Base-by-base conservation (phyloP, 1,284 basidiomycete genomes). In the Melampsora americana region DNA sequence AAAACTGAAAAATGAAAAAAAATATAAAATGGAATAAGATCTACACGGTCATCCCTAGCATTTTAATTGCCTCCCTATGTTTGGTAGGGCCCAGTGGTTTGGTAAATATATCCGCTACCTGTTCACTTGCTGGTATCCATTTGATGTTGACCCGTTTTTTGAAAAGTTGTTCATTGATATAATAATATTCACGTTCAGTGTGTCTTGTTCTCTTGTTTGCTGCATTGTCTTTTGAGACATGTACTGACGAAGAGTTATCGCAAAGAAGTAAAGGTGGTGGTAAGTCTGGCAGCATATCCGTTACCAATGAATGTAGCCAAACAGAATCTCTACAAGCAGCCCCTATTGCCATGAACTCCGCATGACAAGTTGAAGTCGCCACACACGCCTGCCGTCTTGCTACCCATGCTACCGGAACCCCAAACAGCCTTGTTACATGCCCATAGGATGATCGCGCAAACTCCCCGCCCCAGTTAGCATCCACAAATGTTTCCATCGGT, bases 101-200 rank as follows among this genome's bases (percentile, higher is more conserved):
- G 11, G 23, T 60, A 9, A 60, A n/a, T 11, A 60, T 28, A n/a
- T 60, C 56, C 18, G 56, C 56, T 28, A 60, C 9, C 23, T 60
- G 56, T 60, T 60, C 23, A n/a, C 11, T n/a, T 26, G 14, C 16
- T 28, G 56, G 56, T 60, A 60, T 28, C 56, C 56, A 60, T 60
- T 18, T 60, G 11, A 60, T 14, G 9, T 9, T 26, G 9, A n/a
- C 56, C 16, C 26, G 16, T 28, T 60, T 60, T n/a, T 60, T 60
- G 23, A 11, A 60, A 9, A 60, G 56, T 28, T 60, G 56, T 60
- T 60, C 56, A n/a, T n/a, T n/a, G n/a, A n/a, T n/a, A n/a, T n/a
- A n/a, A n/a, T n/a, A n/a, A n/a, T n/a, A n/a, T n/a, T 60, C 56
- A 7, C 56, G 12, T 26, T 60, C 56, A 9, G 26, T 26, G 23